phyloP scores from a whole-genome alignment of 2,329 filamentous ascomycete genomes.

The Aspergillus luchuensis region DNA sequence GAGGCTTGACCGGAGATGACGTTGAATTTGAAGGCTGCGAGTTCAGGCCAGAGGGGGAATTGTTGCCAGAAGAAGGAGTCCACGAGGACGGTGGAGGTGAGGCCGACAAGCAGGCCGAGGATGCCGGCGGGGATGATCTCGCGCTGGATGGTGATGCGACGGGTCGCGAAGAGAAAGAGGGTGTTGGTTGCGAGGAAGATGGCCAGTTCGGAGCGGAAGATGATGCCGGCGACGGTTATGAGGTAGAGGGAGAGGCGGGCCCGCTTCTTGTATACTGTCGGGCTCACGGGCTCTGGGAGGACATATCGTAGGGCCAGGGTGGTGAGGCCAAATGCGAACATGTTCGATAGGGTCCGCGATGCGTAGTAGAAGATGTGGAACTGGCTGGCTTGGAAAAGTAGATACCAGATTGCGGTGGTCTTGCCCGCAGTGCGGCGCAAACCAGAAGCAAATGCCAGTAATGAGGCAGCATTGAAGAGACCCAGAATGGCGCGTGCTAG shows the following conservation, averaged over 20 bases:
- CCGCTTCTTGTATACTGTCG: slow-evolving; percentile 43
- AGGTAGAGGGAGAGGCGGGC: slow-evolving; percentile 70
- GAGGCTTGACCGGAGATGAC: slow-evolving; percentile 79
- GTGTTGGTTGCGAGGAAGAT: slow-evolving; percentile 72
- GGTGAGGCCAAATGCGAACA: slow-evolving; percentile 82
- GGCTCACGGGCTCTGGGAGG: slow-evolving; percentile 45
- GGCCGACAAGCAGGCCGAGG: slow-evolving; percentile 64
- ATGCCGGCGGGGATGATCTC: slow-evolving; percentile 67
- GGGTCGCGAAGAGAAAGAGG: slow-evolving; percentile 62
- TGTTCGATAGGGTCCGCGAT: slow-evolving; percentile 88
- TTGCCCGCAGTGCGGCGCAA: slow-evolving; percentile 69
- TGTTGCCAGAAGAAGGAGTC: slow-evolving; percentile 94
- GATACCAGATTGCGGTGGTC: slow-evolving; percentile 74
- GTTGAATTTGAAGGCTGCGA: slow-evolving; percentile 88
- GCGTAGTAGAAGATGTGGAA: slow-evolving; percentile 95
- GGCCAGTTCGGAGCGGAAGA: slow-evolving; percentile 89
- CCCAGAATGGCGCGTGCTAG: slow-evolving; percentile 76
- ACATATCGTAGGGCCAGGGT: slow-evolving; percentile 50
- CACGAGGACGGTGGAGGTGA: slow-evolving; percentile 69
- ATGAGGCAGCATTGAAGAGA: slow-evolving; percentile 68
- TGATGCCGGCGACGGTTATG: slow-evolving; percentile 74
- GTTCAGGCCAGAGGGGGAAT: slow-evolving; percentile 81
- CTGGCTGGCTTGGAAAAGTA: slow-evolving; percentile 75
- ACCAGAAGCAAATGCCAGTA: slow-evolving; percentile 66
- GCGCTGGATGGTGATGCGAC: slow-evolving; percentile 54